Evolutionary conservation across 352 stramenopile genomes (phyloP).

Genomic region (Phytophthora litchii): DNA sequence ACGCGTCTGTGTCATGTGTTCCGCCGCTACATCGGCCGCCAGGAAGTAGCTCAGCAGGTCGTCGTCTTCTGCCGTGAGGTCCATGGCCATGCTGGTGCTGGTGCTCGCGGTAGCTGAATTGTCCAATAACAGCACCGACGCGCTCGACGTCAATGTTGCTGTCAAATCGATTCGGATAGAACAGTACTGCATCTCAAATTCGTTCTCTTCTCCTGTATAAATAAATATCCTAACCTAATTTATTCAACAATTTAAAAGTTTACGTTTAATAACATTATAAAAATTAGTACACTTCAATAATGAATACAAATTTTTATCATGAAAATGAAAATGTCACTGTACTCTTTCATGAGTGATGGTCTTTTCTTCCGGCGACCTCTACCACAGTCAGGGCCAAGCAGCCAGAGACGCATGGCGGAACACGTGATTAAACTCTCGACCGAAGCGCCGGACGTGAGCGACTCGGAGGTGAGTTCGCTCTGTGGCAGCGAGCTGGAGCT

Average conservation of each 20-base stretch:
- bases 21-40: conserved; percentile 68
- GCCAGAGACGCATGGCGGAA: conserved; percentile 20
- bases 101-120: conserved; percentile 11
- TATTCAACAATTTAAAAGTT: too few species aligned
- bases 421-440: conserved; percentile 23
- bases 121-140: conserved; percentile 37
- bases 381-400: conserved; percentile 5
- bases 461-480: conserved; percentile 76
- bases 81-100: conserved; percentile 42
- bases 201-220: too few species aligned
- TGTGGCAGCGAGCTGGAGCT: conserved; percentile 78
- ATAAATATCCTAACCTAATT: too few species aligned
- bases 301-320: too few species aligned
- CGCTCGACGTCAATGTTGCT: conserved; percentile 24
- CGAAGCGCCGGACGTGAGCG: conserved; percentile 42
- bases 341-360: conserved; percentile 20
- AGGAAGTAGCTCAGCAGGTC: conserved; percentile 90
- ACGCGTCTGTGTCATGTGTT: conserved; percentile 52
- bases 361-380: conserved; percentile 19
- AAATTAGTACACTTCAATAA: too few species aligned
- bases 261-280: too few species aligned
- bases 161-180: conserved; percentile 17
- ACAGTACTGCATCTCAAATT: background rate
- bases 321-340: too few species aligned
- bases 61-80: conserved; percentile 86